Conservation (phyloP, 2,329 filamentous ascomycete genomes). For the Xylaria arbuscula region DNA sequence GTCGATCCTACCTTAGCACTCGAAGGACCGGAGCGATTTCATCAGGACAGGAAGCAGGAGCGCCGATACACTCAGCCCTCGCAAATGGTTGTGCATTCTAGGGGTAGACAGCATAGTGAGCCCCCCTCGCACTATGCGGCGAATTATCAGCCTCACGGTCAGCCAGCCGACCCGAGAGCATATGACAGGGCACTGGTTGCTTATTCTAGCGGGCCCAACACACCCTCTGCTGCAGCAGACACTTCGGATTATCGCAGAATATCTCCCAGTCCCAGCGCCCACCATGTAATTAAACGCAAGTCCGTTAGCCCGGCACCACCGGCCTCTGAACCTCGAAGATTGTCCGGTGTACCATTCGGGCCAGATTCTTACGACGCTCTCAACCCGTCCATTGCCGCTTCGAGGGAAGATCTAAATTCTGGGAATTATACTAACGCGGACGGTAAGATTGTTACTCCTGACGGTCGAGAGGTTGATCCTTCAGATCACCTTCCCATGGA, state of each 20-base stretch:
- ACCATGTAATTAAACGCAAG: conserved; percentile 73
- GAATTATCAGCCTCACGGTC: conserved; percentile 42
- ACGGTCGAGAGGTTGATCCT: conserved; percentile 81
- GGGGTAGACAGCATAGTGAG: conserved; percentile 55
- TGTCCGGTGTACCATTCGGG: conserved; percentile 75
- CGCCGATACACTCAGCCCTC: conserved; percentile 58
- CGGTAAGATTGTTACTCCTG: conserved; percentile 79
- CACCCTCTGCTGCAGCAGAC: conserved; percentile 37
- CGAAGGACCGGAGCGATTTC: conserved; percentile 68
- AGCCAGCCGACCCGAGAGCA: conserved; percentile 39
- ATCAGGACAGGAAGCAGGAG: conserved; percentile 64
- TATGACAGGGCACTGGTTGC: conserved; percentile 53
- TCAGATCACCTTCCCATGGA: conserved; percentile 83
- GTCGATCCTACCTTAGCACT: conserved; percentile 66
- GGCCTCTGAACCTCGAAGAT: conserved; percentile 58
- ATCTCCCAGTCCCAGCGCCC: conserved; percentile 58
- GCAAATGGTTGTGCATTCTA: conserved; percentile 54
- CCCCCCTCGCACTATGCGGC: conserved; percentile 46
- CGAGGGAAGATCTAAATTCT: conserved; percentile 48
- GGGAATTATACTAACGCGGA: conserved; percentile 63
- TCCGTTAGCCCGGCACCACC: conserved; percentile 78
- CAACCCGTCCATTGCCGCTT: conserved; percentile 67
- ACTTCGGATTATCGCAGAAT: conserved; percentile 46
- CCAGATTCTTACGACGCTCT: conserved; percentile 81
- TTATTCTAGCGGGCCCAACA: conserved; percentile 42